Evolutionary conservation across 495 filamentous ascomycete species (phyloP).

Genomic region (Pyrenula aspistea): DNA sequence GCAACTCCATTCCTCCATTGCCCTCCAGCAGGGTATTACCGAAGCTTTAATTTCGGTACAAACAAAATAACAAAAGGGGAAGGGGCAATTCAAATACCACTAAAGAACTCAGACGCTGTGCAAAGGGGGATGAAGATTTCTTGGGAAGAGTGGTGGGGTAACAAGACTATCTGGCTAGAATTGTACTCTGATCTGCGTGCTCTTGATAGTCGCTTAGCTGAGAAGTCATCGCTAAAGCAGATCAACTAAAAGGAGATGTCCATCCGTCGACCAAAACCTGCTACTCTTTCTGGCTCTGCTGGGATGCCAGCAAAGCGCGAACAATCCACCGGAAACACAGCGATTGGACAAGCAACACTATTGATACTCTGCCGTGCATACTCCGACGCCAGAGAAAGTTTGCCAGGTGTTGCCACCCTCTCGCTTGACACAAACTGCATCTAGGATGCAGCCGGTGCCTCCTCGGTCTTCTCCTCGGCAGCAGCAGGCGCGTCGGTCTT

Average conservation of each 20-base stretch:
- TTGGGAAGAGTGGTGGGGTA: not conserved
- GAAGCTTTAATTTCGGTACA: not conserved
- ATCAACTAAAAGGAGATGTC: not conserved
- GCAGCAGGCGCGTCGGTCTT: constrained; percentile 36
- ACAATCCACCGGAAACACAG: not conserved
- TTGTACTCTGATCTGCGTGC: not conserved
- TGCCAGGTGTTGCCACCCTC: not conserved
- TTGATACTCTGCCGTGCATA: not conserved
- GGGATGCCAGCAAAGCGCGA: no score
- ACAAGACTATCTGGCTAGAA: not conserved
- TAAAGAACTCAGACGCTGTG: not conserved
- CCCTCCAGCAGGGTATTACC: not conserved
- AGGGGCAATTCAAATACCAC: not conserved
- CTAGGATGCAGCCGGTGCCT: constrained; percentile 31
- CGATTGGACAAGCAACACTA: not conserved
- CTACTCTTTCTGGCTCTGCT: not conserved
- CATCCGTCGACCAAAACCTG: not conserved
- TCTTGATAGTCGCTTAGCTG: not conserved
- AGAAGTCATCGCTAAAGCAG: not conserved
- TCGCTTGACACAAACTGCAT: not conserved
- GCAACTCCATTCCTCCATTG: not conserved
- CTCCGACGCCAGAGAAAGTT: not conserved
- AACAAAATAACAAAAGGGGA: not conserved
- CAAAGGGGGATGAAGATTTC: not conserved
- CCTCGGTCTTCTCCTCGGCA: constrained; percentile 27